Evolutionary conservation across 768 basidiomycete species (phyloP).

Genomic region (Piloderma croceum): DNA sequence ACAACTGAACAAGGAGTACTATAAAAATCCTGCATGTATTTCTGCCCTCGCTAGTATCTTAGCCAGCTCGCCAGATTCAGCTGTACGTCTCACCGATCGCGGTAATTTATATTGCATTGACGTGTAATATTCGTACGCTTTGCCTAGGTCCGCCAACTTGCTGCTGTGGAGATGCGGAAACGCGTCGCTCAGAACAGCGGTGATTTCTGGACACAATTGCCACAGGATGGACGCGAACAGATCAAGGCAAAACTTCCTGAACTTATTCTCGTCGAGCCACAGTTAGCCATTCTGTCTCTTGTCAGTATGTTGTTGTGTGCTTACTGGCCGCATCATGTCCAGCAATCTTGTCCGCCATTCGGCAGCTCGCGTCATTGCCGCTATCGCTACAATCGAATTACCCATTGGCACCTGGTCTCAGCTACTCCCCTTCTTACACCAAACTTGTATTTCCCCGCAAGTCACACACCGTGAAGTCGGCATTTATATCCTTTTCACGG

Average conservation of each 20-base stretch:
- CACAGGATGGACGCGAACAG: slow-evolving; percentile 62
- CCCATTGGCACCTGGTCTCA: slow-evolving; percentile 74
- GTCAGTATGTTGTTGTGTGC: slow-evolving; percentile 22
- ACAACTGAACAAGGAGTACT: slow-evolving; percentile 86
- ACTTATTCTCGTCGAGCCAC: slow-evolving; percentile 69
- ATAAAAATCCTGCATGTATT: slow-evolving; percentile 87
- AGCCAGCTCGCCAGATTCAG: slow-evolving; percentile 74
- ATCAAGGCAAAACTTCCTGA: slow-evolving; percentile 84
- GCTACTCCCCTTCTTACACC: slow-evolving; percentile 82
- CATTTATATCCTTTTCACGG: slow-evolving; percentile 82
- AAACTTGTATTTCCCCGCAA: slow-evolving; percentile 62
- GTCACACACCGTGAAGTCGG: slow-evolving; percentile 87
- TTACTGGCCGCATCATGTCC: slow-evolving; percentile 8
- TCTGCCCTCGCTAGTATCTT: slow-evolving; percentile 85
- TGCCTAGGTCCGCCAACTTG: slow-evolving; percentile 86
- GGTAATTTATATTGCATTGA: slow-evolving; percentile 4
- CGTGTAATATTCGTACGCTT: slow-evolving; percentile 6
- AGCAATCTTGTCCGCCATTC: slow-evolving; percentile 92
- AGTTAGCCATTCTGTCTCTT: no score
- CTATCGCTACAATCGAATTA: slow-evolving; percentile 87
- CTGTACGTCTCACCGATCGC: slow-evolving; percentile 48
- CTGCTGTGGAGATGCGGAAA: slow-evolving; percentile 95
- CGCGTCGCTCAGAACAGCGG: slow-evolving; percentile 77
- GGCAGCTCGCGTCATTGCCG: slow-evolving; percentile 85
- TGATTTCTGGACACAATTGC: slow-evolving; percentile 72